A percentile compares a stretch with the other conserved stretches of the same genome.
phyloP scores from a whole-genome alignment of 2,329 filamentous ascomycete species.

The Trichoderma cornu-damae region DNA sequence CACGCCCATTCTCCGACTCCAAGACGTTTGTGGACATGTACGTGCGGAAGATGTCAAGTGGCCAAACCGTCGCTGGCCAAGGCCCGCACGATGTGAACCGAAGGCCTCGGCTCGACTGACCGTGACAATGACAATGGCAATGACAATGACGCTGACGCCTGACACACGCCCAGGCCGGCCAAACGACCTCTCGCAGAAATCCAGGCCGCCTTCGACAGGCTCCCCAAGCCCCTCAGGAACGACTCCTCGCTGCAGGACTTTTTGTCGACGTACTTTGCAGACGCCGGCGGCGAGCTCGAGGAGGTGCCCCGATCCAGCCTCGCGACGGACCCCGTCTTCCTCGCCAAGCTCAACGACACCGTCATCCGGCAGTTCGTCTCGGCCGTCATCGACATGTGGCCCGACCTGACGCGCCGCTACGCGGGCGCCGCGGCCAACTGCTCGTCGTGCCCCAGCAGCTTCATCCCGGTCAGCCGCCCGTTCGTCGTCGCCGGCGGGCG shows the following conservation, averaged over 20 bases:
- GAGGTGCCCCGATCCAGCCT: slow-evolving; percentile 49
- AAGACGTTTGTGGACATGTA: slow-evolving; percentile 68
- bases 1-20: slow-evolving; percentile 59
- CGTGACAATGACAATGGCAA: too few relatives aligned
- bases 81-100: too few relatives aligned
- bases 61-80: neutral
- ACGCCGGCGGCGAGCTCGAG: slow-evolving; percentile 58
- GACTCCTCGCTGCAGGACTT: slow-evolving; percentile 58
- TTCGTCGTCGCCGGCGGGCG: slow-evolving; percentile 69
- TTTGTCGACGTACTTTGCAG: slow-evolving; percentile 57
- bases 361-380: slow-evolving; percentile 56
- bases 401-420: slow-evolving; percentile 59
- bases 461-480: slow-evolving; percentile 60
- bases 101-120: too few relatives aligned
- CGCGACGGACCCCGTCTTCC: slow-evolving; percentile 52
- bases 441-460: slow-evolving; percentile 57
- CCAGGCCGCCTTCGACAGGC: slow-evolving; percentile 53
- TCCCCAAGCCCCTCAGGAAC: slow-evolving; percentile 57
- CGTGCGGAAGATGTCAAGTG: slow-evolving; percentile 26
- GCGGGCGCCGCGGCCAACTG: slow-evolving; percentile 47
- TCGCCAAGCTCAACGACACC: slow-evolving; percentile 51
- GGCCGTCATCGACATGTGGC: slow-evolving; percentile 66
- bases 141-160: too few relatives aligned
- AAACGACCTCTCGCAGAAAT: slow-evolving; percentile 55
- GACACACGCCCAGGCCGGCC: slow-evolving; percentile 60